phyloP scores from a whole-genome alignment of 768 basidiomycete species.

The Inosperma sp. region DNA sequence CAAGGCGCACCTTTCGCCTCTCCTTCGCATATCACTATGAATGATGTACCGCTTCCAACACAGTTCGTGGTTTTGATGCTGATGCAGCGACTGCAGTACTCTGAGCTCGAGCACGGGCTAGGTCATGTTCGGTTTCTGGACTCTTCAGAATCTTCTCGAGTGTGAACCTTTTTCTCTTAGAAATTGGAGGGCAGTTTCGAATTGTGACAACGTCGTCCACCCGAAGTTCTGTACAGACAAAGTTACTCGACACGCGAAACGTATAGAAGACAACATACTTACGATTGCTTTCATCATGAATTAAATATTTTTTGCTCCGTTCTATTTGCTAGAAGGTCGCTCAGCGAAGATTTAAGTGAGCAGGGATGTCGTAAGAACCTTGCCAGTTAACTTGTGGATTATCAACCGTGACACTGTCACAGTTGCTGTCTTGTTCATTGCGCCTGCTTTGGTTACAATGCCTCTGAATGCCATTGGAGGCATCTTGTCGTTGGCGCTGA shows the following conservation, averaged over 20 bases:
- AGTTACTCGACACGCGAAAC: conserved; percentile 7
- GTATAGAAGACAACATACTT: conserved; percentile 23
- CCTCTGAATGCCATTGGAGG: conserved; percentile 75
- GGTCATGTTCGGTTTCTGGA: conserved; percentile 58
- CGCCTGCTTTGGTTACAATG: conserved; percentile 73
- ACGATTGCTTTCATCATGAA: conserved; percentile 74
- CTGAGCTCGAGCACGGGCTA: conserved; percentile 28
- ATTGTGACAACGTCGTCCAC: conserved; percentile 70
- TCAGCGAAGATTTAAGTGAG: conserved; percentile 1
- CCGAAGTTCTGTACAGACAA: conserved; percentile 46
- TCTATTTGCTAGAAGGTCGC: conserved; percentile 54
- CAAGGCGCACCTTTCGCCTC: too few relatives aligned
- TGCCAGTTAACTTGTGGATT: conserved; percentile 69
- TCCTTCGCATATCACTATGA: too few relatives aligned
- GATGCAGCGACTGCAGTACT: conserved; percentile 11
- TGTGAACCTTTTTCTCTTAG: conserved; percentile 72
- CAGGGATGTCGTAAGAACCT: conserved; percentile 34
- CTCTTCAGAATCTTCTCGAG: conserved; percentile 64
- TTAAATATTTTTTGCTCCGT: conserved; percentile 70
- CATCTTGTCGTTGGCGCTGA: too few relatives aligned
- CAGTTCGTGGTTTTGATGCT: conserved; percentile 9
- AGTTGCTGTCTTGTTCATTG: conserved; percentile 81
- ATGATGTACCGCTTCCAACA: too few relatives aligned
- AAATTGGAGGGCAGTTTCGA: conserved; percentile 77
- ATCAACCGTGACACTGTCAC: conserved; percentile 75